Base-by-base conservation (phyloP, 2,329 filamentous ascomycete genomes). In the Fusarium pilosicola region DNA sequence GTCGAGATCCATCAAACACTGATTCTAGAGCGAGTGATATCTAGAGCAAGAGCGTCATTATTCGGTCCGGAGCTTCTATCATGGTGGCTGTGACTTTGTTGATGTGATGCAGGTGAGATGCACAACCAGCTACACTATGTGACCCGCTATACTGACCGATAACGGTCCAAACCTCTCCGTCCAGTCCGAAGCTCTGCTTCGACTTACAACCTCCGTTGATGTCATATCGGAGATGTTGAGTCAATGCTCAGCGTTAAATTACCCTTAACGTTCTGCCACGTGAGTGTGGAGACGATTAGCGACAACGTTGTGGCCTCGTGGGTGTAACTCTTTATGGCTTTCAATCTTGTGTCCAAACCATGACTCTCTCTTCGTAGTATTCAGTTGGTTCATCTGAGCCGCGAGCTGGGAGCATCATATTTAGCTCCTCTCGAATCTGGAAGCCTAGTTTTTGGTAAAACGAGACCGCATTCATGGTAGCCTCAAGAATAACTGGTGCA, bases 371-470 rank as follows among this genome's bases (percentile, higher is more conserved):
- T 57, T 77, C 79, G 78, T 84, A 80, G 71, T 80, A 62, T 70
- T 78, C 78, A 62, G 76, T 80, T 49, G 77, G 79, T 74, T 76
- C 68, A 49, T 67, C 78, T 61, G 68, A 77, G 36, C 75, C 77
- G 51, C 74, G 73, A 41, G 62, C 65, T 24, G 83, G 82, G 28
- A 85, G 78, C 55, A 67, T 74, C 80, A 85, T 81, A 28, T 80
- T 76, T 30, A 85, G 79, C 26, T 74, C 68, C 51, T 79, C 79
- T 18, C 77, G 60, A 7, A 68, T 69, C 41, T 74, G 72, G 57
- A 85, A 85, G 12, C 83, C 83, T 39, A 84, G 71, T 68, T 69
- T 81, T 62, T 81, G 73, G 48, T 85, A 85, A 65, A 85, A 80
- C 4, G 74, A 69, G 11, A 84, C 78, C 4, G 83, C 83, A 24